phyloP scores from a whole-genome alignment of 495 filamentous ascomycete species.

The Lophiostoma macrostomum region DNA sequence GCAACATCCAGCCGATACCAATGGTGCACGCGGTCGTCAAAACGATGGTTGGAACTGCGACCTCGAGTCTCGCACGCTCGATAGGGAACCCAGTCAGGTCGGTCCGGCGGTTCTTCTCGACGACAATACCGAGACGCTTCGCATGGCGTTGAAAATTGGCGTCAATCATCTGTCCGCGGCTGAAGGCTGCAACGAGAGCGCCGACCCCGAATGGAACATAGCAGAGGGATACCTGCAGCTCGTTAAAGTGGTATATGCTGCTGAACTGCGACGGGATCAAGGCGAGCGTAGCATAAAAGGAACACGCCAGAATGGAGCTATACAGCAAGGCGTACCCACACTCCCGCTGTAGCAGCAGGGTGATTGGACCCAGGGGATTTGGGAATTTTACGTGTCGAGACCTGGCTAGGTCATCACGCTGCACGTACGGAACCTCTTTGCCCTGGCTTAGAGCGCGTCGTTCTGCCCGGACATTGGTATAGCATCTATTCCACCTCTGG shows the following conservation, averaged over 20 bases:
- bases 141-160: constrained; percentile 33
- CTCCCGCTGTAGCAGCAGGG: constrained; percentile 32
- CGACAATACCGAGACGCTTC: constrained; percentile 17
- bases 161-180: constrained; percentile 32
- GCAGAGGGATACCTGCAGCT: constrained; percentile 33
- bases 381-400: constrained; percentile 25
- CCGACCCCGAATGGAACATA: constrained; percentile 12
- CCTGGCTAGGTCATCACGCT: constrained; percentile 14
- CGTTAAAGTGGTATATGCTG: constrained; percentile 28
- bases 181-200: not conserved
- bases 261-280: constrained; percentile 29
- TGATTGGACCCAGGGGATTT: constrained; percentile 31
- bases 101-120: constrained; percentile 43
- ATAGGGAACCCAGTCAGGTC: constrained; percentile 37
- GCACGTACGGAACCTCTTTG: constrained; percentile 3
- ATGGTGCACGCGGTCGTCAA: constrained; percentile 6
- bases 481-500: constrained; percentile 40
- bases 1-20: constrained; percentile 34
- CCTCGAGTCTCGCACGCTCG: constrained; percentile 30
- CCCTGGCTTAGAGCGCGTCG: constrained; percentile 41
- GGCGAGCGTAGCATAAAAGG: constrained; percentile 26
- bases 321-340: constrained; percentile 15
- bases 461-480: constrained; percentile 41
- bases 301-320: constrained; percentile 24
- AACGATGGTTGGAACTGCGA: constrained; percentile 16